Conservation (phyloP, 2,329 filamentous ascomycete species). For the Lojkania enalia region DNA sequence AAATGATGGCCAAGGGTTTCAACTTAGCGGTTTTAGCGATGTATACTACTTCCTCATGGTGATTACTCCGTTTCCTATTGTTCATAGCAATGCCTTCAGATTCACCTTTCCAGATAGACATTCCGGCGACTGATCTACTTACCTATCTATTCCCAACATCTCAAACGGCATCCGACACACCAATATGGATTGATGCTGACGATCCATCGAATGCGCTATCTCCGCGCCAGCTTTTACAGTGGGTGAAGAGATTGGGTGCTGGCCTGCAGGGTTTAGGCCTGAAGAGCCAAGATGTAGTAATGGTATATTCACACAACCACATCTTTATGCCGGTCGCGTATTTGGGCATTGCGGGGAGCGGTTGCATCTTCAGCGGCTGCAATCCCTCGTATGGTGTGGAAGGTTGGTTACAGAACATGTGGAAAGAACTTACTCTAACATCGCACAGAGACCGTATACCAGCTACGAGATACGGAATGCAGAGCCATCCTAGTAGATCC, state of each 20-base stretch:
- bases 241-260: constrained; percentile 56
- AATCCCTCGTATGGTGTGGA: constrained; percentile 57
- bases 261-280: constrained; percentile 55
- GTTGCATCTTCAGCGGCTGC: constrained; percentile 59
- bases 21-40: background rate
- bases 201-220: constrained; percentile 52
- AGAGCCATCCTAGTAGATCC: constrained; percentile 57
- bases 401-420: constrained; percentile 35
- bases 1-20: background rate
- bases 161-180: constrained; percentile 46
- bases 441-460: constrained; percentile 53
- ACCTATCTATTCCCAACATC: constrained; percentile 41
- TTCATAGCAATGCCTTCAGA: constrained; percentile 47
- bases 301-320: constrained; percentile 60
- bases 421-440: background rate
- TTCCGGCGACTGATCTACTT: constrained; percentile 52
- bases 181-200: constrained; percentile 59
- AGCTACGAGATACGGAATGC: constrained; percentile 57
- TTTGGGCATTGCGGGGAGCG: constrained; percentile 57
- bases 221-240: constrained; percentile 53
- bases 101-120: constrained; percentile 53
- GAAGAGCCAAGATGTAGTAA: constrained; percentile 55
- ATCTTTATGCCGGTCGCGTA: constrained; percentile 60
- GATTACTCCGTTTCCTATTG: background rate
- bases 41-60: background rate